Percentiles rank a stretch among this genome's conserved stretches.
Conservation (phyloP, 257 asterid species). For the Nicotiana otophora region DNA sequence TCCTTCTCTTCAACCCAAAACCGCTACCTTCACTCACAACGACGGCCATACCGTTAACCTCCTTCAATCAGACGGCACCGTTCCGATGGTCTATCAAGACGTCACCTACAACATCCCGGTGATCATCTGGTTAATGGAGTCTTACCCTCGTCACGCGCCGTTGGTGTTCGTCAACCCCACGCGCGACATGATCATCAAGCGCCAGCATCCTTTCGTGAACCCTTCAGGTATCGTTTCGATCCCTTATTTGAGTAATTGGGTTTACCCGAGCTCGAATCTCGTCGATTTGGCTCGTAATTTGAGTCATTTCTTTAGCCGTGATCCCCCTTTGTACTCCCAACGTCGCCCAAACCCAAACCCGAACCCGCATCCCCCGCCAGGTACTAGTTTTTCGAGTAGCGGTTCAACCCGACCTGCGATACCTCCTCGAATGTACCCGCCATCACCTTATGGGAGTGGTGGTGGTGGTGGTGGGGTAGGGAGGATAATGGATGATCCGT, state of each 20-base stretch:
- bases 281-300: constrained; percentile 59
- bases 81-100: constrained; percentile 65
- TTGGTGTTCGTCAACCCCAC: constrained; percentile 84
- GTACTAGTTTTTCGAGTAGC: constrained; percentile 8
- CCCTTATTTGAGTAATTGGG: constrained; percentile 72
- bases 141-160: constrained; percentile 83
- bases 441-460: constrained; percentile 50
- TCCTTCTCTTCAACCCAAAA: constrained; percentile 70
- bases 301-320: constrained; percentile 56
- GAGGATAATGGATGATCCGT: constrained; percentile 55
- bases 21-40: constrained; percentile 85
- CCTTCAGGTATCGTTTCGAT: constrained; percentile 78
- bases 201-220: constrained; percentile 71
- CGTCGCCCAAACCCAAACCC: constrained; percentile 35
- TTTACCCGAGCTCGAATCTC: constrained; percentile 71
- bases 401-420: constrained; percentile 47
- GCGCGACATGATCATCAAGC: constrained; percentile 77
- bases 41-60: constrained; percentile 82
- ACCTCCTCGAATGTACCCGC: constrained; percentile 65
- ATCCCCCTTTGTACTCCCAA: constrained; percentile 82
- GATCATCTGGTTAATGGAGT: constrained; percentile 75
- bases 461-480: constrained; percentile 22
- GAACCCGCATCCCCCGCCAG: neutral
- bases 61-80: constrained; percentile 85
- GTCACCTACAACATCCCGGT: constrained; percentile 84